Evolutionary conservation across 1,284 basidiomycete species (phyloP), one percentile per base, ranked within the genome.

Genomic region (Boletus albobrunnescens): DNA sequence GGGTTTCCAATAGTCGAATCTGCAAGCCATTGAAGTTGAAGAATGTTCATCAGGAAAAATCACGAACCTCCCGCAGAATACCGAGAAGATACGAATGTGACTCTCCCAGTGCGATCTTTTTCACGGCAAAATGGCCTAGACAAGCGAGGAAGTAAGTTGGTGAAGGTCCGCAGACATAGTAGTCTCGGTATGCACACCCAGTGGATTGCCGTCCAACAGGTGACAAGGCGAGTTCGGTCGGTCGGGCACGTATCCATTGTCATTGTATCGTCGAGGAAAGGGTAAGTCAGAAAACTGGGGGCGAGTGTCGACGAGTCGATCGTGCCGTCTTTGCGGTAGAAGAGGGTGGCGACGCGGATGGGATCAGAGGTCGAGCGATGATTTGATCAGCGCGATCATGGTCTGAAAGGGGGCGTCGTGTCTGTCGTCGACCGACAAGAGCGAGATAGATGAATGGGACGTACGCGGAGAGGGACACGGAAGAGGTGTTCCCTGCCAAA

Each of bases 51-150:
- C 3, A 11, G 7, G 42, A 44, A 26, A 39, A 35, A 33, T 40
- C 28, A 54, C 73, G 41, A 41, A 83, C 87, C 72, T 94, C 92
- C 42, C 82, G 79, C 26, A 95, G 71, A 46, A 90, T 92, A 41
- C 82, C 81, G 35, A 91, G 69, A 3, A 94, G 74, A 69, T 95
- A 94, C 0, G 81, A 73, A 56, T 90, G 86, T 0, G 89, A 93
- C 56, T 91, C 82, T 27, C 94, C 93, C 0, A 97, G 88, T 0
- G 93, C 92, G 28, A 97, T 91, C 66, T 95, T 96, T 71, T 97
- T 97, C 43, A 97, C 89, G 0, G 94, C 94, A n/a, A n/a, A n/a
- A n/a, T n/a, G n/a, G n/a, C n/a, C n/a, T n/a, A n/a, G n/a, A n/a
- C n/a, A n/a, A n/a, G n/a, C n/a, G n/a, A n/a, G n/a, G n/a, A n/a